Conservation (phyloP, 2,329 filamentous ascomycete species). For the Sarocladium oryzae region DNA sequence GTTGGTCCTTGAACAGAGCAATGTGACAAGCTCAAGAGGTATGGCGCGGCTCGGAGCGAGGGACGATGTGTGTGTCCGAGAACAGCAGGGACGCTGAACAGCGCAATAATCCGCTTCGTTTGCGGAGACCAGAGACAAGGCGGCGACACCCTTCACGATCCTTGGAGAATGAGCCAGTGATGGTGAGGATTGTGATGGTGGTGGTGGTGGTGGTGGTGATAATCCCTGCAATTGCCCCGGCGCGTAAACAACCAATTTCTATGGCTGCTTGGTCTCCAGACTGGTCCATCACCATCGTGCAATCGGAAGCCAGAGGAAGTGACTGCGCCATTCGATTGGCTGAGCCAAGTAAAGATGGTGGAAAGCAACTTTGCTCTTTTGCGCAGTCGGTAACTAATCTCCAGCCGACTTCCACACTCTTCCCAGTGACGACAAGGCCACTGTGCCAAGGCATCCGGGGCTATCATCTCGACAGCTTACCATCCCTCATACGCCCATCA, state of each 20-base stretch:
- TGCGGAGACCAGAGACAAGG: neutral
- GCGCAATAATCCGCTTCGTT: slow-evolving; percentile 3
- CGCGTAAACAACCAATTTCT: slow-evolving; percentile 36
- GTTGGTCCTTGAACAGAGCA: neutral
- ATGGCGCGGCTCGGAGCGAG: slow-evolving; percentile 31
- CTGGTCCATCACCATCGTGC: slow-evolving; percentile 33
- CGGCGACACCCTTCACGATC: neutral
- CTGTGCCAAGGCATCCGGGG: neutral
- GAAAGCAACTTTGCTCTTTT: neutral
- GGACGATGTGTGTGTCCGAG: slow-evolving; percentile 3
- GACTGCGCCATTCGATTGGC: slow-evolving; percentile 36
- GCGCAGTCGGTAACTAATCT: neutral
- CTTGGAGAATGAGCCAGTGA: slow-evolving; percentile 4
- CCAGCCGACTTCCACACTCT: neutral
- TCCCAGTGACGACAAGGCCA: too few species aligned
- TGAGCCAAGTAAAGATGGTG: neutral
- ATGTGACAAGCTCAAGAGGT: slow-evolving; percentile 10
- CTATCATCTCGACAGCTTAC: neutral
- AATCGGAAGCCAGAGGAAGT: slow-evolving; percentile 38
- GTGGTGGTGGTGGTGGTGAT: neutral
- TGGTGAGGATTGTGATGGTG: neutral
- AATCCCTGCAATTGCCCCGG: slow-evolving; percentile 23
- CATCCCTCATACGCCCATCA: neutral
- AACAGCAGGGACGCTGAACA: slow-evolving; percentile 12
- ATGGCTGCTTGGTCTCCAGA: slow-evolving; percentile 8